Evolutionary conservation across 2,329 filamentous ascomycete genomes (phyloP).

Genomic region (Lanzia echinophila): DNA sequence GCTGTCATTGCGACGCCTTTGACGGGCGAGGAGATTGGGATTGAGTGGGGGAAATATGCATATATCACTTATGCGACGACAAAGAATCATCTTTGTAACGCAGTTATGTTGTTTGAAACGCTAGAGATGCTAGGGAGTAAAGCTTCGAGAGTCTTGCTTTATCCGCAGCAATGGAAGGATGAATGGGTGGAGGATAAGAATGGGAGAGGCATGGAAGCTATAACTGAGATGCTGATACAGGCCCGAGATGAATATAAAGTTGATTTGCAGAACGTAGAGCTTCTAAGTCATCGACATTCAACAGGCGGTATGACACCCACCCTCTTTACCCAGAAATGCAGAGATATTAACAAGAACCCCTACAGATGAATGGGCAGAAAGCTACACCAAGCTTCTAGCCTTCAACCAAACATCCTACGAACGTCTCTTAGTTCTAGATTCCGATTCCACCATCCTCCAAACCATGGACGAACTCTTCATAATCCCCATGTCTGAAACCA

Average conservation of each 20-base stretch:
- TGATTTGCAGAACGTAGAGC: slow-evolving; percentile 36
- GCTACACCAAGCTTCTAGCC: slow-evolving; percentile 61
- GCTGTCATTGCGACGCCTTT: slow-evolving; percentile 6
- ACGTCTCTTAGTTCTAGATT: slow-evolving; percentile 20
- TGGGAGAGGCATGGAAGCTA: slow-evolving; percentile 27
- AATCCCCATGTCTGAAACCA: slow-evolving; percentile 43
- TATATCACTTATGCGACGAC: slow-evolving; percentile 45
- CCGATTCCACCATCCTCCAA: slow-evolving; percentile 28
- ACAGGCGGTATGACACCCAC: slow-evolving; percentile 31
- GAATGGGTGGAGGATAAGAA: slow-evolving; percentile 30
- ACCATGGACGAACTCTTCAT: slow-evolving; percentile 56
- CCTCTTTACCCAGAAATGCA: not conserved
- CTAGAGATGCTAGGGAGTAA: slow-evolving; percentile 37
- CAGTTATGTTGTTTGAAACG: slow-evolving; percentile 44
- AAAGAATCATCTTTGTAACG: slow-evolving; percentile 43
- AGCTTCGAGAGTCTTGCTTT: slow-evolving; percentile 41
- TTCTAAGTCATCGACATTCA: slow-evolving; percentile 33
- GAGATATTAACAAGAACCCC: not conserved
- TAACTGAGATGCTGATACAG: slow-evolving; percentile 31
- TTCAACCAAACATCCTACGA: slow-evolving; percentile 59
- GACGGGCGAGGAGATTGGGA: slow-evolving; percentile 12
- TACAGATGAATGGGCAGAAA: slow-evolving; percentile 28
- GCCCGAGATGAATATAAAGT: slow-evolving; percentile 41
- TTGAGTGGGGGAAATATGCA: slow-evolving; percentile 40
- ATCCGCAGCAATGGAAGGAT: slow-evolving; percentile 30